phyloP scores from a whole-genome alignment of 352 stramenopile species.

The Globisporangium recalcitrans region DNA sequence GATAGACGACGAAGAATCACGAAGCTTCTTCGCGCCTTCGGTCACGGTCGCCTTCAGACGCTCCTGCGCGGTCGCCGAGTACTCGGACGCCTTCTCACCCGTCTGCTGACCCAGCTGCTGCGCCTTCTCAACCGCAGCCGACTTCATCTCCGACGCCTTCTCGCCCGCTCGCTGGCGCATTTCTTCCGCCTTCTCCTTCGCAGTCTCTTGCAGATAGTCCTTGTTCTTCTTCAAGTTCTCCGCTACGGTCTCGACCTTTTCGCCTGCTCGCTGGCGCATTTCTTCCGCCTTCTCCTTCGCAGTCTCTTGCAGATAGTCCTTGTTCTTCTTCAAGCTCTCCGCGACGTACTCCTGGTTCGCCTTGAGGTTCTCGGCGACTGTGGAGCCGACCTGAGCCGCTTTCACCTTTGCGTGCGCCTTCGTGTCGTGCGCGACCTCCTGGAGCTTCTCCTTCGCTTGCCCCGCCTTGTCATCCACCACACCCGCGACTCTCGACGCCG shows the following conservation, averaged over 20 bases:
- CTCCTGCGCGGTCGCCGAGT: constrained; percentile 29
- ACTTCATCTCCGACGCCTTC: constrained; percentile 7
- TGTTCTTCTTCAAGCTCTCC: neutral
- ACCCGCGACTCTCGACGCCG: neutral
- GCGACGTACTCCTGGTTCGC: neutral
- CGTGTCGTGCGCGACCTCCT: constrained; percentile 20
- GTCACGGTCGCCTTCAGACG: constrained; percentile 31
- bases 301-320: neutral
- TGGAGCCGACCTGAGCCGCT: neutral
- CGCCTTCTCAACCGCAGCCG: constrained; percentile 11
- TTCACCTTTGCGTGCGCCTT: constrained; percentile 23
- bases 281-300: constrained; percentile 25
- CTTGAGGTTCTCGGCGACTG: neutral
- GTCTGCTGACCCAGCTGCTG: constrained; percentile 21
- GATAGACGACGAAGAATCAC: constrained; percentile 39
- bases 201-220: neutral
- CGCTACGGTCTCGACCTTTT: constrained; percentile 22
- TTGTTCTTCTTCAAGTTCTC: neutral
- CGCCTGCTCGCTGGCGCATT: constrained; percentile 3
- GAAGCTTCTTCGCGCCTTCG: constrained; percentile 41
- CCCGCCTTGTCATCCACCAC: constrained; percentile 16
- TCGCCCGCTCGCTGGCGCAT: constrained; percentile 7
- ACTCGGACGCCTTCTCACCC: constrained; percentile 23
- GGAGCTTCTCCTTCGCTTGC: constrained; percentile 24
- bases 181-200: constrained; percentile 25